These are phyloP conservation scores for Linnemannia zychae DNA, from an alignment of 192 early-diverging fungal genomes.

Conservation along the genomic window DNA sequence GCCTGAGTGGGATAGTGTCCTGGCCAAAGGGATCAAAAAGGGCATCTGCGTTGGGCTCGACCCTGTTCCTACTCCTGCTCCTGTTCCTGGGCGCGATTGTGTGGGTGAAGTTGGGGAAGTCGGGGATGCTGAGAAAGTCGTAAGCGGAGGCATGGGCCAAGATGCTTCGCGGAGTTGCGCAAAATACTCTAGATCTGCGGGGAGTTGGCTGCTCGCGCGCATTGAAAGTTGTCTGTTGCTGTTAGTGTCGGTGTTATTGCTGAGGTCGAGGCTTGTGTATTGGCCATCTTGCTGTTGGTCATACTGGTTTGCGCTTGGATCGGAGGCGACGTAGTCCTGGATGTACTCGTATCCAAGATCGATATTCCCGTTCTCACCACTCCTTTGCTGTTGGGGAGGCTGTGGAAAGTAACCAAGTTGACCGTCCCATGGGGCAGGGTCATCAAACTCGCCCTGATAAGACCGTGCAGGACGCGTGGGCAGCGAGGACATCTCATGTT, in stretches of 20 bases:
- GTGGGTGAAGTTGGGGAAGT: not conserved
- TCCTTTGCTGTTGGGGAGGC: not conserved
- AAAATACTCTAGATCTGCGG: not conserved
- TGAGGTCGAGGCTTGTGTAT: not conserved
- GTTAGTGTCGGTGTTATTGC: not conserved
- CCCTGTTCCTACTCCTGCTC: not conserved
- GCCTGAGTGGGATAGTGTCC: no score
- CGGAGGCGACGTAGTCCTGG: not conserved
- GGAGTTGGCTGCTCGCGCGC: not conserved
- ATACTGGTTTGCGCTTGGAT: no score
- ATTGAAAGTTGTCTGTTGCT: not conserved
- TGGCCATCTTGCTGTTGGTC: not conserved
- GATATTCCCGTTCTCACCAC: not conserved
- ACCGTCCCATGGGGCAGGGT: not conserved
- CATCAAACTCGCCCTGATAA: not conserved
- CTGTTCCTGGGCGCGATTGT: not conserved
- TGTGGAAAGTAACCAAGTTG: not conserved
- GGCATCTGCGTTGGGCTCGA: no score
- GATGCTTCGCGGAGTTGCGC: not conserved
- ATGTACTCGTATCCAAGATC: slow-evolving; percentile 1
- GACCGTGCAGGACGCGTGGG: not conserved
- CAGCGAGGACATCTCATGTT: not conserved
- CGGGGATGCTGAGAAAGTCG: no score
- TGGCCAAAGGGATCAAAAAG: no score
- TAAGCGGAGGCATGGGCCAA: not conserved